These are phyloP conservation scores for Penicillium sp. DNA, from an alignment of 2,329 filamentous ascomycete genomes.

Conservation along the genomic window DNA sequence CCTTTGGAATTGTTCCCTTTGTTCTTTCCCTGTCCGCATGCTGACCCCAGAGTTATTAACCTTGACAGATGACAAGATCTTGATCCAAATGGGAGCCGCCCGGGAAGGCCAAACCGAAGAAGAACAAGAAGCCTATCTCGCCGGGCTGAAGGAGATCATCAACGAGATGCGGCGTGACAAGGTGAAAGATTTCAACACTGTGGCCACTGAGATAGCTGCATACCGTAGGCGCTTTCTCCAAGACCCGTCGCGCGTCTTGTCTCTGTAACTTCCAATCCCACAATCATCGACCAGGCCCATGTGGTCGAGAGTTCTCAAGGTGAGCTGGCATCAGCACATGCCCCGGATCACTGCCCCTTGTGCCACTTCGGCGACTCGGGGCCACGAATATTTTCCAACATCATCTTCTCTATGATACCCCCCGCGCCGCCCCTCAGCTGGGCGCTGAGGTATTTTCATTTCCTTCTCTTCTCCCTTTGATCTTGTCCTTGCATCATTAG, in stretches of 20 bases:
- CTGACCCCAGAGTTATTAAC: conserved; percentile 44
- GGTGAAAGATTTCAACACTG: conserved; percentile 50
- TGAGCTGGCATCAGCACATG: conserved; percentile 18
- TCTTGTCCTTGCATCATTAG: conserved; percentile 22
- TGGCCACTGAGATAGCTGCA: conserved; percentile 49
- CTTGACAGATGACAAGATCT: conserved; percentile 50
- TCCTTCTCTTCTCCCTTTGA: conserved; percentile 7
- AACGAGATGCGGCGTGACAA: conserved; percentile 49
- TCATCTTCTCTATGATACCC: conserved; percentile 17
- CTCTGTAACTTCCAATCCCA: conserved; percentile 38
- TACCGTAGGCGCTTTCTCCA: conserved; percentile 52
- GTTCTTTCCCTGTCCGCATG: conserved; percentile 30
- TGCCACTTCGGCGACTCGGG: conserved; percentile 3
- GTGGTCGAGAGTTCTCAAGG: conserved; percentile 13
- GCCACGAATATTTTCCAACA: conserved; percentile 4
- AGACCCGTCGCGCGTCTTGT: conserved; percentile 46
- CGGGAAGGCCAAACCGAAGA: conserved; percentile 47
- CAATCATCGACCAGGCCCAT: too few relatives aligned
- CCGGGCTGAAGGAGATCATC: conserved; percentile 49
- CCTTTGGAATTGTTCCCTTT: conserved; percentile 14
- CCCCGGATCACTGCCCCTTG: conserved; percentile 12
- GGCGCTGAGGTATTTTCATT: conserved; percentile 12
- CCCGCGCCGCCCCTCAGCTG: conserved; percentile 6
- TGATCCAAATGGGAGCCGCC: conserved; percentile 49
- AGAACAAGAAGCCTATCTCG: conserved; percentile 45